Percentiles rank a stretch among this genome's conserved stretches.
Conservation (phyloP, 148 eudicot species). For the Chenopodium formosanum region DNA sequence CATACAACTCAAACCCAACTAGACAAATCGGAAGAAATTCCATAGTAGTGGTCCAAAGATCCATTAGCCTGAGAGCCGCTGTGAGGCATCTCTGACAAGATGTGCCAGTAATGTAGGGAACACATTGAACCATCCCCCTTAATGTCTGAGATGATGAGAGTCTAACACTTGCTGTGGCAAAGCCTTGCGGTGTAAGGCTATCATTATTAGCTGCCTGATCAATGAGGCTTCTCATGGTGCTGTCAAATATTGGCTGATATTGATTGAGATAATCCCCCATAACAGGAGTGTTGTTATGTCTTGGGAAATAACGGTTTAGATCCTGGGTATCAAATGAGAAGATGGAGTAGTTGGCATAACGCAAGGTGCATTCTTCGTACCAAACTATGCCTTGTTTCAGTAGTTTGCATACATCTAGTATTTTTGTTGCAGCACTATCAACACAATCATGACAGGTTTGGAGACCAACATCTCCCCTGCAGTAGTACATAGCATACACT, state of each 20-base stretch:
- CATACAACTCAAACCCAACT: conserved; percentile 24
- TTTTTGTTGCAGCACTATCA: neutral
- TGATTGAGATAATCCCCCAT: conserved; percentile 13
- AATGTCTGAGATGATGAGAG: neutral
- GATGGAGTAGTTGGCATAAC: conserved; percentile 25
- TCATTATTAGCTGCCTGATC: conserved; percentile 5
- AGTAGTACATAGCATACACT: no score
- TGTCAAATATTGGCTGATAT: conserved; percentile 5
- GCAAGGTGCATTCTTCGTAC: conserved; percentile 33
- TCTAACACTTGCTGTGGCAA: conserved; percentile 11
- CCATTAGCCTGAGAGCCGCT: conserved; percentile 17
- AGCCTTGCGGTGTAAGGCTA: conserved; percentile 17
- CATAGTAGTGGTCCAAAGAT: conserved; percentile 19
- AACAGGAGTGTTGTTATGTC: neutral
- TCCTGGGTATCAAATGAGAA: neutral
- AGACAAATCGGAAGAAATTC: conserved; percentile 39
- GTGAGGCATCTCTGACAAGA: conserved; percentile 29
- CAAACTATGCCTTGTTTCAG: conserved; percentile 22
- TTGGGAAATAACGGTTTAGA: neutral
- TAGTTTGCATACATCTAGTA: neutral
- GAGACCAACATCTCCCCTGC: conserved; percentile 13
- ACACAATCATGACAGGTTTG: conserved; percentile 29
- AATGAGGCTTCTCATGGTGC: conserved; percentile 16
- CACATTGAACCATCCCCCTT: conserved; percentile 23
- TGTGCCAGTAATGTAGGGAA: conserved; percentile 27